Conservation (phyloP, 257 asterid species). For the Petrea volubilis region DNA sequence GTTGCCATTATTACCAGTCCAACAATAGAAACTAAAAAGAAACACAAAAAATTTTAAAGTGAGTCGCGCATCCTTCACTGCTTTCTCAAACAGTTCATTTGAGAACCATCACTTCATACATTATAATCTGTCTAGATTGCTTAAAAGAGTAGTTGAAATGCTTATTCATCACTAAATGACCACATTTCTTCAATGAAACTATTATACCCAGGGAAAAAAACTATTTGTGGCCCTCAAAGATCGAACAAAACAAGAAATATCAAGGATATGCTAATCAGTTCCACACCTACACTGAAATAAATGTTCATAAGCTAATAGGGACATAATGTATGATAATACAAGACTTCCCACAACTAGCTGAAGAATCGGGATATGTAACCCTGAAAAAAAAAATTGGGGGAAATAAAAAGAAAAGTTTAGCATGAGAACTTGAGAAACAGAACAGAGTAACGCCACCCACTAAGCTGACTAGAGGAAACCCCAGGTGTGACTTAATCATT, state of each 20-base stretch:
- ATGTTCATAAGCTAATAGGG: slow-evolving; percentile 10
- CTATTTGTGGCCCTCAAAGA: slow-evolving; percentile 10
- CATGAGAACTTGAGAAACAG: neutral
- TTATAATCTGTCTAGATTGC: slow-evolving; percentile 3
- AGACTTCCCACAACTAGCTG: neutral
- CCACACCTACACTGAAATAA: neutral
- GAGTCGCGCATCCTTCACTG: slow-evolving; percentile 26
- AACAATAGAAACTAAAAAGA: slow-evolving; percentile 67
- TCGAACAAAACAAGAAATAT: neutral
- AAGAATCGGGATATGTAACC: neutral
- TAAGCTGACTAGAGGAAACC: slow-evolving; percentile 1
- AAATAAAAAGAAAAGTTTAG: neutral
- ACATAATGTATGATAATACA: neutral
- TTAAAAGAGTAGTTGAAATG: slow-evolving; percentile 4
- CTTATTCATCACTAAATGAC: neutral
- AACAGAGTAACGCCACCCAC: slow-evolving; percentile 1
- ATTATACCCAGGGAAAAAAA: neutral
- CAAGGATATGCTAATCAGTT: neutral
- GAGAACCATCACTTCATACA: neutral
- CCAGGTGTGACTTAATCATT: neutral
- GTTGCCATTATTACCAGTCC: slow-evolving; percentile 91
- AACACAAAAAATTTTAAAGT: slow-evolving; percentile 22
- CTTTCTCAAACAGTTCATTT: slow-evolving; percentile 17
- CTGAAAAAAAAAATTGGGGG: neutral
- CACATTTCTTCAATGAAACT: neutral